Base-by-base conservation (phyloP, 495 filamentous ascomycete genomes). In the Penicillium taxi region DNA sequence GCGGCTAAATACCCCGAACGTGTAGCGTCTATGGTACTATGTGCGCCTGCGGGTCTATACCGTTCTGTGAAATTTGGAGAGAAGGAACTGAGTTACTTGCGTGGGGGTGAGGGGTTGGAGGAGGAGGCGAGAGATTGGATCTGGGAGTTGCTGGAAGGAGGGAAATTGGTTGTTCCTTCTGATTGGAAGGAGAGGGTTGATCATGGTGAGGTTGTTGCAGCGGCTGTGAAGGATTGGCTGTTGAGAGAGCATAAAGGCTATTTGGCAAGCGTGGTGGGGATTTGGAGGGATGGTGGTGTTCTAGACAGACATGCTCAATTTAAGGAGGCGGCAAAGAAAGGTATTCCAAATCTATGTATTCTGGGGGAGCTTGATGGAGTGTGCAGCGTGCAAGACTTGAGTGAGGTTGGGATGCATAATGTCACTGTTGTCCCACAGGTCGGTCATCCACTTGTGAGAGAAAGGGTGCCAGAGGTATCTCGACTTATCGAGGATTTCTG, bases 171-270 rank as follows among this genome's bases (percentile, higher is more conserved):
- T 25, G 58, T 69, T 16, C 66, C 64, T 14, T 13, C 33, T 9
- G 61, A 63, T 39, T 72, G 67, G 67, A 44, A 55, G 45, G 60
- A 69, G 45, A 61, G 59, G 18, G 56, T 69, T 22, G 36, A 8
- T 11, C 41, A 51, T 11, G 62, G 64, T 9, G 63, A 66, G 21
- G 50, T 70, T 5, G 69, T 72, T 23, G 57, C 62, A 0, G 57
- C 67, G 43, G 67, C 67, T 9, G 49, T 73, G 26, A 44, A 59
- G 9, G 59, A 59, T 1, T 73, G 69, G 69, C 41, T 72, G 41
- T 41, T 59, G 37, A 52, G 37, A 26, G 44, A 64, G 20, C 69
- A 73, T 52, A 19, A 38, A 4, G 69, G 69, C 0, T 59, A 70
- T 42, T 9, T 40, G 12, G 53, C 63, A 8, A 69, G 64, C 38